Percentiles rank a stretch among this genome's conserved stretches.
phyloP scores from a whole-genome alignment of 306 rosid species.

The Psophocarpus tetragonolobus region DNA sequence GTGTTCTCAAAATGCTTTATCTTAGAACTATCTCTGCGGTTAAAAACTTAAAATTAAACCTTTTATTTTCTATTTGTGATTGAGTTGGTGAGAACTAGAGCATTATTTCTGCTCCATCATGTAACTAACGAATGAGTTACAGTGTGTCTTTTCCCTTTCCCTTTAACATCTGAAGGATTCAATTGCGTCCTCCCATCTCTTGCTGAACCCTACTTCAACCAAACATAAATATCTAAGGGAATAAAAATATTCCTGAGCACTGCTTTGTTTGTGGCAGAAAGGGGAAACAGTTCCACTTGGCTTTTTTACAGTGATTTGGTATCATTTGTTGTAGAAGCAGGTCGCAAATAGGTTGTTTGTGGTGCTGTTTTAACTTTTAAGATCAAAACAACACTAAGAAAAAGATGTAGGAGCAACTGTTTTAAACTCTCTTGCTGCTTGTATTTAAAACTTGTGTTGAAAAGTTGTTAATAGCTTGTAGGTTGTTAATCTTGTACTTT shows the following conservation, averaged over 20 bases:
- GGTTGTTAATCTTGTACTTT: constrained; percentile 42
- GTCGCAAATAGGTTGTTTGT: not conserved
- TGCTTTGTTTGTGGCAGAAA: not conserved
- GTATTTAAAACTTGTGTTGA: not conserved
- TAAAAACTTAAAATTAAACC: no score
- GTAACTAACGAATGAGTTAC: not conserved
- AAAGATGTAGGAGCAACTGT: not conserved
- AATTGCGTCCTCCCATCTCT: not conserved
- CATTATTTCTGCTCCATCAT: not conserved
- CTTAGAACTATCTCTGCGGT: not conserved
- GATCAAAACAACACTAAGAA: not conserved
- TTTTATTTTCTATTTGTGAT: not conserved
- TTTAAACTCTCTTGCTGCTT: not conserved
- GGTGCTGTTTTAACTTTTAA: not conserved
- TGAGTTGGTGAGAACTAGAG: constrained; percentile 8
- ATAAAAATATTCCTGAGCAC: not conserved
- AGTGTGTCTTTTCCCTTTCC: not conserved
- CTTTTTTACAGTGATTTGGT: not conserved
- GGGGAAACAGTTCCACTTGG: constrained; percentile 2
- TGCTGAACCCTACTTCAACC: not conserved
- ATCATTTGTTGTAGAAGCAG: not conserved
- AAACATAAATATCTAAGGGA: not conserved
- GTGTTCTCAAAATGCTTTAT: not conserved
- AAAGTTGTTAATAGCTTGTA: constrained; percentile 55
- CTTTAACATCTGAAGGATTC: not conserved